These are phyloP conservation scores for Synchytrium microbalum DNA, from an alignment of 371 early-diverging fungal genomes.

Conservation along the genomic window DNA sequence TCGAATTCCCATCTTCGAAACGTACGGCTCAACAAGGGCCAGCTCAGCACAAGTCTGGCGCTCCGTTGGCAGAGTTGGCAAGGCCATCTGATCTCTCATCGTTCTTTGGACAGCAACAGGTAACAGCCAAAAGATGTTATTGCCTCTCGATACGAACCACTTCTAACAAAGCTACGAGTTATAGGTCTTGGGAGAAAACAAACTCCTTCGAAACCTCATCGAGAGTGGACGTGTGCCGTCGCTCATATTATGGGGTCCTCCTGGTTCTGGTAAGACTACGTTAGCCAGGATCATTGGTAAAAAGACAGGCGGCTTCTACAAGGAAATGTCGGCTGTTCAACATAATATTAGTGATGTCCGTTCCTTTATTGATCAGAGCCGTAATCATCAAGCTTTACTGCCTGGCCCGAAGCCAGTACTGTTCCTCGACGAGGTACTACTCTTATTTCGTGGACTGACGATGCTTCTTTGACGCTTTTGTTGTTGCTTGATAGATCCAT, in stretches of 20 bases:
- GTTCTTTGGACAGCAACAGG: slow-evolving; percentile 70
- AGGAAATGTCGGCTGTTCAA: slow-evolving; percentile 65
- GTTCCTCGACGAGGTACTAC: slow-evolving; percentile 47
- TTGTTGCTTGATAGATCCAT: slow-evolving; percentile 86
- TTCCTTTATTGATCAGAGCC: slow-evolving; percentile 67
- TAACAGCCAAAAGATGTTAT: slow-evolving; percentile 62
- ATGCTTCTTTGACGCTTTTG: too few relatives aligned
- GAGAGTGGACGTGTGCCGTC: slow-evolving; percentile 58
- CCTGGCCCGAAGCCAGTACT: slow-evolving; percentile 14
- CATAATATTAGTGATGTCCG: slow-evolving; percentile 63
- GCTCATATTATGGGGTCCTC: slow-evolving; percentile 51
- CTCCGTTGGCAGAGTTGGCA: slow-evolving; percentile 50
- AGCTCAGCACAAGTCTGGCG: too few relatives aligned
- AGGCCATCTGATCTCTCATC: slow-evolving; percentile 55
- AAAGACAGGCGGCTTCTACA: slow-evolving; percentile 44
- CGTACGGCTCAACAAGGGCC: not conserved
- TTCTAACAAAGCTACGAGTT: slow-evolving; percentile 59
- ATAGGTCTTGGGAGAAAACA: slow-evolving; percentile 55
- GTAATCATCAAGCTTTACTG: slow-evolving; percentile 21
- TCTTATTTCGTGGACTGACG: too few relatives aligned
- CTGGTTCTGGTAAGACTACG: slow-evolving; percentile 84
- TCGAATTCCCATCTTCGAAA: too few relatives aligned
- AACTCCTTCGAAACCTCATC: slow-evolving; percentile 55
- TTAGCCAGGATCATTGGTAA: slow-evolving; percentile 43
- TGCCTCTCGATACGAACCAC: slow-evolving; percentile 47